Evolutionary conservation across 106 monocot genomes (phyloP), one percentile per base, ranked within the genome.

Genomic region (Dendrobium huoshanense): DNA sequence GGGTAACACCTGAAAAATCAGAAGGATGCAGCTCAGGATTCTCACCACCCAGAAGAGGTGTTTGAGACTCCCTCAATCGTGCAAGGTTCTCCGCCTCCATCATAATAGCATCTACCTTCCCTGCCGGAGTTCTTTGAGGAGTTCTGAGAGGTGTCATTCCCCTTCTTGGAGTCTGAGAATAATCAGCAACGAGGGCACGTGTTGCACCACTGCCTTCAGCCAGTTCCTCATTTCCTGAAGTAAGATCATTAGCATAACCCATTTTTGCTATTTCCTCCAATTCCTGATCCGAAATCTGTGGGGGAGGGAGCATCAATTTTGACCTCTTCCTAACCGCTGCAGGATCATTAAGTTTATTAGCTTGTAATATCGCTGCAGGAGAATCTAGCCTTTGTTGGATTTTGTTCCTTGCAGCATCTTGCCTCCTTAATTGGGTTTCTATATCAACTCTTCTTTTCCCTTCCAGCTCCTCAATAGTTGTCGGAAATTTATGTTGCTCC

Each of bases 31-130:
- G 78, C 75, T 95, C 98, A 11, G 98, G 98, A 78, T 98, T 98
- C 58, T 94, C 92, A 9, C 98, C 98, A 75, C 98, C 98, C 22
- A 98, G 82, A 76, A 98, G 91, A 81, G 98, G 98, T 27, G 98
- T 98, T 77, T 98, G 98, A 56, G 98, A 94, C 72, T 98, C 95
- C 79, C 98, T 91, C 77, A 92, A 77, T 44, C 98, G 90, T 40
- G 98, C 98, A 80, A 95, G 92, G 79, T 98, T 98, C 83, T 98
- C 94, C 61, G 98, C 98, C 77, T 98, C 98, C 98, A 98, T 98
- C 98, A 98, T 98, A 44, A 98, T 88, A 77, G 94, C 88, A 90
- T 98, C 98, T 61, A 78, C 91, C 78, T 94, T 98, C 16, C 91
- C 92, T 70, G 78, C 83, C 10, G 95, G 95, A 47, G 98, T 95